Conservation (phyloP, 1,284 basidiomycete species). For the Meira miltonrushii region DNA sequence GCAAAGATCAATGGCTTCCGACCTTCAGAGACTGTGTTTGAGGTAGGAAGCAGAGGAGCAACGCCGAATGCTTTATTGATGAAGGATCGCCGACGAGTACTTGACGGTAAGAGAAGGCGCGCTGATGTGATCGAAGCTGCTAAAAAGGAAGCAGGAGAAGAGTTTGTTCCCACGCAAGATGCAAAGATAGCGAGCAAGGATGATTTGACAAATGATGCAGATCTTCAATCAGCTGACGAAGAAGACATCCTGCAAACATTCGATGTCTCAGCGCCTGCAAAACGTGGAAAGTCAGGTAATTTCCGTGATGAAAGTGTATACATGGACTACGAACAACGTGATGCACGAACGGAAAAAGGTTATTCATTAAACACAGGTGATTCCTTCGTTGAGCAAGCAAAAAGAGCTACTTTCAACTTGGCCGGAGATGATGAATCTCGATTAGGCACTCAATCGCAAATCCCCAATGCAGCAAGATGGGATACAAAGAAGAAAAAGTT, state of each 20-base stretch:
- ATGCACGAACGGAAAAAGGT: conserved; percentile 78
- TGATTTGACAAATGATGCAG: conserved; percentile 35
- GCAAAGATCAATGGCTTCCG: conserved; percentile 73
- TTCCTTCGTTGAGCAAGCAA: conserved; percentile 78
- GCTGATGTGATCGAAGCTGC: conserved; percentile 25
- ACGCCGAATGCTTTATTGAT: conserved; percentile 60
- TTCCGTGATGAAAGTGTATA: conserved; percentile 84
- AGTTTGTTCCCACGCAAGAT: conserved; percentile 9
- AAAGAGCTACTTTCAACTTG: conserved; percentile 74
- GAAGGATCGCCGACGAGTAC: conserved; percentile 77
- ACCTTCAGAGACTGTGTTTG: conserved; percentile 86
- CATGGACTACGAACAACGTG: conserved; percentile 82
- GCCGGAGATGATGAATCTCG: conserved; percentile 66
- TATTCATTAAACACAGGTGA: conserved; percentile 56
- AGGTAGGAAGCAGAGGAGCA: conserved; percentile 71
- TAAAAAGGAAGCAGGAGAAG: conserved; percentile 26
- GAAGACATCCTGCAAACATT: conserved; percentile 59
- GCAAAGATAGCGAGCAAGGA: conserved; percentile 11
- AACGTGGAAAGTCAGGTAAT: conserved; percentile 29
- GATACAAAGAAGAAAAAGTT: conserved; percentile 97
- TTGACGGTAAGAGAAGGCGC: conserved; percentile 60
- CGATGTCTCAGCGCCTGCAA: conserved; percentile 5
- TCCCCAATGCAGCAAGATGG: conserved; percentile 66
- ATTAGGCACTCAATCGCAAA: conserved; percentile 37
- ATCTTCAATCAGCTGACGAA: conserved; percentile 65